Evolutionary conservation across 331 rosid species (phyloP).

Genomic region (Cydonia oblonga): DNA sequence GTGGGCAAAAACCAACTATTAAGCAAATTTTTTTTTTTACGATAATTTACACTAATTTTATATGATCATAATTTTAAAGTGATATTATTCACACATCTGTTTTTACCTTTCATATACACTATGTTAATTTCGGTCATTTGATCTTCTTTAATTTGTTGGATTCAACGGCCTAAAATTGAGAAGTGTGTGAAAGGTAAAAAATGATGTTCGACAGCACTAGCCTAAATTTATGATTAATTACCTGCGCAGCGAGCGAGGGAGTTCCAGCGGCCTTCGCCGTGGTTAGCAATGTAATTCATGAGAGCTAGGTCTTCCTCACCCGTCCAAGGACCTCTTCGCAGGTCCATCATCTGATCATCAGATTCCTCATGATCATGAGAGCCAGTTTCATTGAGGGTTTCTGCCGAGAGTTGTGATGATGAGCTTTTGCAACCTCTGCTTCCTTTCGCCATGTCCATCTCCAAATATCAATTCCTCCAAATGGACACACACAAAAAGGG

Average conservation of each 20-base stretch:
- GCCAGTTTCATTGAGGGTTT: neutral
- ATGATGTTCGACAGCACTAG: no score
- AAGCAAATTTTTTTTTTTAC: neutral
- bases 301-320: constrained; percentile 67
- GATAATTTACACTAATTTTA: no score
- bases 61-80: no score
- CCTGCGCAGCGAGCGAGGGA: constrained; percentile 77
- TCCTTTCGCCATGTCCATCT: neutral
- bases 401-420: neutral
- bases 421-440: neutral
- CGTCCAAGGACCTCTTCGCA: constrained; percentile 82
- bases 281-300: constrained; percentile 66
- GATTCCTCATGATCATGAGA: neutral
- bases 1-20: neutral
- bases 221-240: constrained; percentile 1
- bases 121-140: no score
- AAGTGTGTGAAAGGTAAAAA: no score
- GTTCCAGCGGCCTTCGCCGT: constrained; percentile 92
- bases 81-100: no score
- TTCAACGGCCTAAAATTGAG: no score
- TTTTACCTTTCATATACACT: no score
- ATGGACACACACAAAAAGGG: constrained; percentile 7
- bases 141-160: no score
- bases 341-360: constrained; percentile 37
- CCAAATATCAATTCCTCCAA: neutral